These are phyloP conservation scores for Amphirosellinia nigrospora DNA, from an alignment of 495 filamentous ascomycete genomes.

Conservation along the genomic window DNA sequence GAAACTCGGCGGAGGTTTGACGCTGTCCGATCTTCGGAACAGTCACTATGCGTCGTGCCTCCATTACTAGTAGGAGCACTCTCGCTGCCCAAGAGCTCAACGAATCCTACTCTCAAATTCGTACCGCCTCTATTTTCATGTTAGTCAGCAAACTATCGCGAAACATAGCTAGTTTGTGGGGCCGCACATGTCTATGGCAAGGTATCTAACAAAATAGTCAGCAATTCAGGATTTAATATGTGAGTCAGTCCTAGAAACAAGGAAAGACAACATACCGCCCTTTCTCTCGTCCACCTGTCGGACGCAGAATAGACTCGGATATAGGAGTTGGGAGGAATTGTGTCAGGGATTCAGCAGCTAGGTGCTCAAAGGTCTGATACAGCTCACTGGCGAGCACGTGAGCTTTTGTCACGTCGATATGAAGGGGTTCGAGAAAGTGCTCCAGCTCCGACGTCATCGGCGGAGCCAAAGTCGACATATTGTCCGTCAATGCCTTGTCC, in stretches of 20 bases:
- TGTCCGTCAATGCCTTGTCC: constrained; percentile 3
- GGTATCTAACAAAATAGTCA: constrained; percentile 55
- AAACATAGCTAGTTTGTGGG: background rate
- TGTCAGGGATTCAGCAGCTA: constrained; percentile 69
- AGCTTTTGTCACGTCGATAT: constrained; percentile 52
- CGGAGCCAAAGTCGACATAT: constrained; percentile 29
- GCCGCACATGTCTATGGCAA: constrained; percentile 76
- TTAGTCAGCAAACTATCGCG: constrained; percentile 21
- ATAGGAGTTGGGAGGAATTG: constrained; percentile 84
- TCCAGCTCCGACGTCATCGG: constrained; percentile 40
- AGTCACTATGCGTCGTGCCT: constrained; percentile 9
- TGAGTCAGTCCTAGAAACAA: background rate
- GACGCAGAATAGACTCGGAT: constrained; percentile 65
- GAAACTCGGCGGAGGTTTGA: constrained; percentile 64
- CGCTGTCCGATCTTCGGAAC: constrained; percentile 23
- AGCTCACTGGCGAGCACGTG: constrained; percentile 68
- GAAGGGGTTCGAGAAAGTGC: constrained; percentile 53
- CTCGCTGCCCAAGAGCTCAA: constrained; percentile 66
- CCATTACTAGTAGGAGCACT: constrained; percentile 29
- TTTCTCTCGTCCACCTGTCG: constrained; percentile 61
- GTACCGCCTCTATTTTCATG: constrained; percentile 64
- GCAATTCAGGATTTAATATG: constrained; percentile 16
- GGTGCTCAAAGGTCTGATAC: constrained; percentile 62
- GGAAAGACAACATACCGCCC: constrained; percentile 56
- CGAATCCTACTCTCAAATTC: constrained; percentile 79